phyloP scores from a whole-genome alignment of 495 filamentous ascomycete species.

The Podospora fimiseda region DNA sequence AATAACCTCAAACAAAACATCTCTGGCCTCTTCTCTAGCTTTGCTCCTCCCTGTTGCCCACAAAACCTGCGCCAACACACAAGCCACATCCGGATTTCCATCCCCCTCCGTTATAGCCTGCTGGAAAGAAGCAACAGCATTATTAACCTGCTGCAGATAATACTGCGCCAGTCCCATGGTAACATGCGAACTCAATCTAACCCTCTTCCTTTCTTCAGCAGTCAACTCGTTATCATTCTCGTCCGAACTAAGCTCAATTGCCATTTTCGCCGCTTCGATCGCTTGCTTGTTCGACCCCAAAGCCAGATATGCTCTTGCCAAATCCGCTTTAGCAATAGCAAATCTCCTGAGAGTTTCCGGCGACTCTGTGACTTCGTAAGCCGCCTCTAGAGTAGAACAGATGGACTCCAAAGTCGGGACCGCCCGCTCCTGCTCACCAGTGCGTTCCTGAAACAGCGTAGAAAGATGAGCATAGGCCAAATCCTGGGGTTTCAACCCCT shows the following conservation, averaged over 20 bases:
- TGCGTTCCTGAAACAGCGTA: conserved; percentile 74
- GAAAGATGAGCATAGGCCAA: conserved; percentile 68
- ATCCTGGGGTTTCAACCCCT: conserved; percentile 58
- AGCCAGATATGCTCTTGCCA: conserved; percentile 72
- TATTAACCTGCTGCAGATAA: conserved; percentile 53
- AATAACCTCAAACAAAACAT: conserved; percentile 72
- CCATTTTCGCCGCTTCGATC: conserved; percentile 63
- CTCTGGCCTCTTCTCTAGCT: conserved; percentile 65
- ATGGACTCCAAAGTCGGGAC: conserved; percentile 56
- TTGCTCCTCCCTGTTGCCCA: conserved; percentile 82
- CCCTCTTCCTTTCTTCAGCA: conserved; percentile 49
- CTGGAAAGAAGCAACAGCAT: conserved; percentile 72
- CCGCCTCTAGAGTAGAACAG: conserved; percentile 62
- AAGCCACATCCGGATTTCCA: conserved; percentile 76
- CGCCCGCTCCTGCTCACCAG: conserved; percentile 59
- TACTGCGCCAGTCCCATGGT: conserved; percentile 80
- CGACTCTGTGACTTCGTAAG: conserved; percentile 80
- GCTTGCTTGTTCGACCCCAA: conserved; percentile 56
- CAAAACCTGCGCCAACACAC: conserved; percentile 79
- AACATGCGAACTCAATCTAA: conserved; percentile 76
- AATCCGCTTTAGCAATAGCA: conserved; percentile 79
- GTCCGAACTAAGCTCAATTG: conserved; percentile 64
- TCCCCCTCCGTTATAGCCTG: conserved; percentile 72
- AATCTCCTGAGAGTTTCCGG: conserved; percentile 62
- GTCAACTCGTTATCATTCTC: conserved; percentile 52